A percentile compares a stretch with the other conserved stretches of the same genome.
Conservation (phyloP, 139 green algal genomes). For the Raphidocelis subcapitata region DNA sequence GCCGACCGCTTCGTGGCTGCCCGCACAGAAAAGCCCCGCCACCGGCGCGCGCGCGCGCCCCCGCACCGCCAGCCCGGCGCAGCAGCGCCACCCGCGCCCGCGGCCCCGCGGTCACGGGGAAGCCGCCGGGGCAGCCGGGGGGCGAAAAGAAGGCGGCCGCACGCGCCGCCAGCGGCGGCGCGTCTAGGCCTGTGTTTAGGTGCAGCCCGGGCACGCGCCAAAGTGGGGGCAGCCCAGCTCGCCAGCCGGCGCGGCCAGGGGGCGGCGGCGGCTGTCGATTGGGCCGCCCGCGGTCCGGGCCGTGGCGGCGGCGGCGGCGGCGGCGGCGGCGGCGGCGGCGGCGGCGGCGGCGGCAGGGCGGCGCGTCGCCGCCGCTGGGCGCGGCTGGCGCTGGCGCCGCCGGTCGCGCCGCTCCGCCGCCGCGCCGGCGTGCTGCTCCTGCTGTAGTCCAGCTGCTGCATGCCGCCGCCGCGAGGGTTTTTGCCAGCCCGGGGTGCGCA, state of each 20-base stretch:
- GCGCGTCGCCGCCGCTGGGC: too few species aligned
- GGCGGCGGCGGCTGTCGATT: slow-evolving; percentile 26
- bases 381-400: too few species aligned
- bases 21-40: slow-evolving; percentile 44
- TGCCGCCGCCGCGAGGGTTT: too few species aligned
- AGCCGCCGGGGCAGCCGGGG: slow-evolving; percentile 1
- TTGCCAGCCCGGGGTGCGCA: too few species aligned
- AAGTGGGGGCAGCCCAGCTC: slow-evolving; percentile 59
- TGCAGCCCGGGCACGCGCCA: slow-evolving; percentile 51
- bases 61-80: slow-evolving; percentile 59
- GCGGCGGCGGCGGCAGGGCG: too few species aligned
- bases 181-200: slow-evolving; percentile 30
- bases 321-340: too few species aligned
- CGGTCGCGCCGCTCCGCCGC: too few species aligned
- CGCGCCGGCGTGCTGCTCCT: too few species aligned
- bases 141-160: slow-evolving; percentile 36
- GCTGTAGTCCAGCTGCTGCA: too few species aligned
- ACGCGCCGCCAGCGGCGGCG: slow-evolving; percentile 28
- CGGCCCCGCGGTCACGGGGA: not conserved
- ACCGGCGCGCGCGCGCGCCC: slow-evolving; percentile 4
- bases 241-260: not conserved
- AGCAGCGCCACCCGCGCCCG: slow-evolving; percentile 45
- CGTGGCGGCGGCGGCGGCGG: too few species aligned
- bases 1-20: slow-evolving; percentile 41
- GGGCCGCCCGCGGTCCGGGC: too few species aligned